Base-by-base conservation (phyloP, 2,329 filamentous ascomycete genomes). In the Beauveria caledonica region DNA sequence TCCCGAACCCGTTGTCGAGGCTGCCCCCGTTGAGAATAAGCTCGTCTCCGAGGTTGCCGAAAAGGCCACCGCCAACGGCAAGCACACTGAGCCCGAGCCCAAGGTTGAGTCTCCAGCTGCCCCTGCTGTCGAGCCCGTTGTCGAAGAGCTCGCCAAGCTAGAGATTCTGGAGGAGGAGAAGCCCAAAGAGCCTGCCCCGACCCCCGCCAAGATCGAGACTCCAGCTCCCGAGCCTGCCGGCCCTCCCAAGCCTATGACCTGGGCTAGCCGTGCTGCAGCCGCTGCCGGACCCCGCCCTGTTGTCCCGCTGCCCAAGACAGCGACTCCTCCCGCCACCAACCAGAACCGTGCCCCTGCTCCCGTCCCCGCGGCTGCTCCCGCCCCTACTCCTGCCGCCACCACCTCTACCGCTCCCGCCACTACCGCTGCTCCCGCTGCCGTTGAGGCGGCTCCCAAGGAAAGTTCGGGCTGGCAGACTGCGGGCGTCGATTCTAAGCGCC, bases 401-500 rank as follows among this genome's bases (percentile, higher is more conserved):
- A 21, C 39, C 5, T 64, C 74, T 48, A 64, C 75, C 36, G 64
- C 78, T 40, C 64, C 76, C 49, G 72, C 81, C 57, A 62, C 76
- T n/a, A 68, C 74, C 29, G 27, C 62, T 29, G 25, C 66, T 40
- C 17, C 49, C 21, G 8, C 75, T 53, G 63, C 74, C 49, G 29
- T 75, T 51, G 67, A 77, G 52, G 65, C 76, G 54, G 48, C 45
- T 23, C 68, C 67, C 64, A 86, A 81, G 80, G 83, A 88, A 63
- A 53, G 62, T 11, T 64, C 74, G 42, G 78, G 78, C 62, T 99
- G 94, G 94, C 93, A 96, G 75, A 93, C 89, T 53, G 93, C 90
- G 60, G 87, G 88, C 61, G 83, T 86, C 60, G 89, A 96, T 74
- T 88, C 88, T 68, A 94, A 94, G 80, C 87, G 90, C 71, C 90